Evolutionary conservation across 257 asterid genomes (phyloP).

Genomic region (Scutellaria barbata): DNA sequence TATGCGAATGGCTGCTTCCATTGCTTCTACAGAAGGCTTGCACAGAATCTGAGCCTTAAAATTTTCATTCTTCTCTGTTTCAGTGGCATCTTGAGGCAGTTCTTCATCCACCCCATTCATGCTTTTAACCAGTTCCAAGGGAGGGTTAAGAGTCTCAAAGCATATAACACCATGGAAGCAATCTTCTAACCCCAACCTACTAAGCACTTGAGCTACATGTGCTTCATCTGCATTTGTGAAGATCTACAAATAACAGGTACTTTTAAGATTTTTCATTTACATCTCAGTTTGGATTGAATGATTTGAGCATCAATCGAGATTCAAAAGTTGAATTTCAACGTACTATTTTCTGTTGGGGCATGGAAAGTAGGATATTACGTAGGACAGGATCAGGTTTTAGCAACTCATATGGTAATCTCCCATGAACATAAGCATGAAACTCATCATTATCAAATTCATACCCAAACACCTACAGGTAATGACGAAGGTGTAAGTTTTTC

Average conservation of each 20-base stretch:
- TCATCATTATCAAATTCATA: conserved; percentile 77
- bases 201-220: conserved; percentile 68
- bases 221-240: conserved; percentile 83
- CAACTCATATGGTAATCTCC: conserved; percentile 76
- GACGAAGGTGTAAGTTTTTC: not conserved
- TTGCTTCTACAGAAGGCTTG: conserved; percentile 75
- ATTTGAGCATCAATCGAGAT: not conserved
- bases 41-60: conserved; percentile 54
- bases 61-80: conserved; percentile 20
- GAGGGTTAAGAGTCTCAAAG: conserved; percentile 83
- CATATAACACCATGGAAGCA: conserved; percentile 90
- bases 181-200: conserved; percentile 73
- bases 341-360: conserved; percentile 85
- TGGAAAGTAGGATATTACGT: conserved; percentile 72
- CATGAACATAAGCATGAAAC: conserved; percentile 85
- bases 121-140: conserved; percentile 30
- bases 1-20: conserved; percentile 72
- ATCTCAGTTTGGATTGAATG: not conserved
- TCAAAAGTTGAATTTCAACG: conserved; percentile 25
- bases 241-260: conserved; percentile 54
- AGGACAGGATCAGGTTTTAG: conserved; percentile 75
- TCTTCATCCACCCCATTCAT: conserved; percentile 20
- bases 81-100: conserved; percentile 19
- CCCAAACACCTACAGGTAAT: conserved; percentile 61
- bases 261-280: conserved; percentile 13